A percentile compares a stretch with the other conserved stretches of the same genome.
Evolutionary conservation across 495 filamentous ascomycete genomes (phyloP).

Genomic region (Pseudoneurospora amorphoporcata): DNA sequence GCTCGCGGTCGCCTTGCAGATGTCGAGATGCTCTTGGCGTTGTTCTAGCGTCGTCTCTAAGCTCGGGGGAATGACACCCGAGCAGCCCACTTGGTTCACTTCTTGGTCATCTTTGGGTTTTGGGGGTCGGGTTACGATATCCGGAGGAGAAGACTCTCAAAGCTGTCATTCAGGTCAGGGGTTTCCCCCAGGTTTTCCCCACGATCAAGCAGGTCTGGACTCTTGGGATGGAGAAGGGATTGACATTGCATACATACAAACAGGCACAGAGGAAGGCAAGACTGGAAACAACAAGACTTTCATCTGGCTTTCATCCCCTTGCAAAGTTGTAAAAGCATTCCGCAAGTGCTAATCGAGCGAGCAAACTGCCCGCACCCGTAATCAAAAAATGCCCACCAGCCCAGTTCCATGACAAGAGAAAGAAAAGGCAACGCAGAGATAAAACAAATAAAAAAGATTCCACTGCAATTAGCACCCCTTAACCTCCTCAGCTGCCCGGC

Average conservation of each 20-base stretch:
- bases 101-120: background rate
- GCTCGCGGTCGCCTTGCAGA: background rate
- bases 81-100: background rate
- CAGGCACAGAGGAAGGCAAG: background rate
- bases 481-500: constrained; percentile 4
- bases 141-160: background rate
- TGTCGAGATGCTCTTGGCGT: background rate
- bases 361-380: background rate
- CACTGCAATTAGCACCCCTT: constrained; percentile 7
- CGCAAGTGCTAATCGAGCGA: background rate
- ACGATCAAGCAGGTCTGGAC: background rate
- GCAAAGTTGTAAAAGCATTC: no score
- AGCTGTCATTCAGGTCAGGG: background rate
- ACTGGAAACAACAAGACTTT: background rate
- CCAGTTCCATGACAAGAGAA: background rate
- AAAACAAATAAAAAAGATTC: no score
- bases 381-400: background rate
- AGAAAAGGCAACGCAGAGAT: background rate
- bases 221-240: background rate
- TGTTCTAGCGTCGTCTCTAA: background rate
- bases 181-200: background rate
- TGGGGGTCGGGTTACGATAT: background rate
- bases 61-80: background rate
- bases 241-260: background rate
- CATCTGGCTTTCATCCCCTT: background rate